These are phyloP conservation scores for Tricholoma saponaceum DNA, from an alignment of 768 basidiomycete genomes.

Conservation along the genomic window DNA sequence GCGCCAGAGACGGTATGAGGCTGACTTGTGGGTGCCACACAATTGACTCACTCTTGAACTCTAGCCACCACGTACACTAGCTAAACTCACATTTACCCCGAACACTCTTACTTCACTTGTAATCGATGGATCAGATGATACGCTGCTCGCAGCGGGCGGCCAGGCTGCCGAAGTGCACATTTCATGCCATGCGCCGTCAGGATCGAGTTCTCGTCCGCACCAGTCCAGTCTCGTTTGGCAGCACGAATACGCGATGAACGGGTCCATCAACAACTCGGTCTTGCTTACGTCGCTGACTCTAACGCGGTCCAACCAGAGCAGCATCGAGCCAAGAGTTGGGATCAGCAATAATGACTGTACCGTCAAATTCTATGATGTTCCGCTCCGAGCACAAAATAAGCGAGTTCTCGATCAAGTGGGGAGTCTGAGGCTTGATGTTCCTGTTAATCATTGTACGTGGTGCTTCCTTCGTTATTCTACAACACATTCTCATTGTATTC, in stretches of 20 bases:
- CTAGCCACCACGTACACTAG: conserved; percentile 44
- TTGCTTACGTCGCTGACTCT: conserved; percentile 59
- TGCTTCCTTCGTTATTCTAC: background rate
- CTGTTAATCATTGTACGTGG: conserved; percentile 77
- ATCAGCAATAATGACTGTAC: conserved; percentile 86
- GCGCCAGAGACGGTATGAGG: conserved; percentile 41
- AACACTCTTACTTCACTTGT: conserved; percentile 60
- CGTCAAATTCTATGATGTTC: conserved; percentile 77
- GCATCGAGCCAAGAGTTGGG: conserved; percentile 69
- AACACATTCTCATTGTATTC: conserved; percentile 7
- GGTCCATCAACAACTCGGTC: conserved; percentile 84
- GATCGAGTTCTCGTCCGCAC: conserved; percentile 15
- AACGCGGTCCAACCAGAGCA: conserved; percentile 56
- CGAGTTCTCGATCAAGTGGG: conserved; percentile 48
- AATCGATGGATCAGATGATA: conserved; percentile 46
- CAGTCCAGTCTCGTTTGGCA: conserved; percentile 44
- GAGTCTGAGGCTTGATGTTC: conserved; percentile 53
- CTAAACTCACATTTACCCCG: conserved; percentile 53
- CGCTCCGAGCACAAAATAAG: conserved; percentile 43
- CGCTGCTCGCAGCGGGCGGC: conserved; percentile 72
- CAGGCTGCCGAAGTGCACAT: conserved; percentile 71
- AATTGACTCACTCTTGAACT: conserved; percentile 1
- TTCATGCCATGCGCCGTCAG: conserved; percentile 39
- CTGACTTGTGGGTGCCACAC: conserved; percentile 9
- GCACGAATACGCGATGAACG: conserved; percentile 46